These are phyloP conservation scores for Lecanoromycetidae sp. DNA, from an alignment of 2,329 filamentous ascomycete species.

Conservation along the genomic window DNA sequence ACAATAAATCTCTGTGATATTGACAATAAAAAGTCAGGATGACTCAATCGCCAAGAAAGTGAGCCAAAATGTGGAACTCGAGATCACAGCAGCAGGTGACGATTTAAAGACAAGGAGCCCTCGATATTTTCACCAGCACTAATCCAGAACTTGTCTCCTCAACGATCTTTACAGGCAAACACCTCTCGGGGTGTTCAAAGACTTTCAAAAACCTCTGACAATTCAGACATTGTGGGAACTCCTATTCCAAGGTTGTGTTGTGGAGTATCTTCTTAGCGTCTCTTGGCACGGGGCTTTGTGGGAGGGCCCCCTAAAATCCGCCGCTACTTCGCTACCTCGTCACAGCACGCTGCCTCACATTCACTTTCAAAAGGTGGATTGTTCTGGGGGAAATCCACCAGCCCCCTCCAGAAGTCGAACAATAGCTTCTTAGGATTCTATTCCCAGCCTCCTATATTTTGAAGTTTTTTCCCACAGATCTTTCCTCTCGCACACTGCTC, in stretches of 20 bases:
- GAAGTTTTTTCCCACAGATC: neutral
- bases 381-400: slow-evolving; percentile 5
- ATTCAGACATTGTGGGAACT: too few species aligned
- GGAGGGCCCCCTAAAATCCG: slow-evolving; percentile 9
- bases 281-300: too few species aligned
- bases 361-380: slow-evolving; percentile 2
- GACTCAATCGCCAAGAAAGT: slow-evolving; percentile 9
- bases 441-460: slow-evolving; percentile 12
- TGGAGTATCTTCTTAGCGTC: slow-evolving; percentile 5
- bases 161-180: too few species aligned
- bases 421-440: neutral
- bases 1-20: too few species aligned
- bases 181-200: too few species aligned
- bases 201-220: too few species aligned
- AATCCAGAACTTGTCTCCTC: too few species aligned
- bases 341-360: slow-evolving; percentile 1
- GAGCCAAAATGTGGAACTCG: neutral
- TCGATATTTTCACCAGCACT: too few species aligned
- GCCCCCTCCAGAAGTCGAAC: neutral
- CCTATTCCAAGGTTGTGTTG: neutral
- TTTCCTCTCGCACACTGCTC: slow-evolving; percentile 2
- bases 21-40: neutral
- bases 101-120: too few species aligned
- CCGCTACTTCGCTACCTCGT: neutral
- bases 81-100: neutral